phyloP scores from a whole-genome alignment of 2,329 filamentous ascomycete species.

The Aspergillus sp. region DNA sequence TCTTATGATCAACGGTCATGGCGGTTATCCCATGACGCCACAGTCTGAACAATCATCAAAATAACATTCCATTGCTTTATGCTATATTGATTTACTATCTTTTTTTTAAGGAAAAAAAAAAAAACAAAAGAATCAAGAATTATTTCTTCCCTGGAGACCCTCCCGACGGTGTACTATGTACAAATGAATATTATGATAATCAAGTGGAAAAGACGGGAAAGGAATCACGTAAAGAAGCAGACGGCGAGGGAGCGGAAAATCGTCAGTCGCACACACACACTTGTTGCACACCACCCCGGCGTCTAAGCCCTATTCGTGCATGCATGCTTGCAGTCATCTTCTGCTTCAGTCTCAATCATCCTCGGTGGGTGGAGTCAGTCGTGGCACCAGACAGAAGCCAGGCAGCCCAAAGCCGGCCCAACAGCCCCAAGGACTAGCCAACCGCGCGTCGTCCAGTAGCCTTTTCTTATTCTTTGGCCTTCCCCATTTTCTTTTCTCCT shows the following conservation, averaged over 20 bases:
- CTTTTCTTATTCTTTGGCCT: neutral
- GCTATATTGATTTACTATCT: neutral
- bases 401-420: slow-evolving; percentile 40
- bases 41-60: too few species aligned
- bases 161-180: too few species aligned
- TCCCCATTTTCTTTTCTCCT: neutral
- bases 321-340: slow-evolving; percentile 30
- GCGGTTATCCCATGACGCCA: neutral
- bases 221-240: slow-evolving; percentile 1
- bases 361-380: slow-evolving; percentile 35
- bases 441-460: slow-evolving; percentile 14
- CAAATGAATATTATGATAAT: too few species aligned
- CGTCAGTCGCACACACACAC: neutral
- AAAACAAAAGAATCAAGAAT: too few species aligned
- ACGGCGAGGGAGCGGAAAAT: slow-evolving; percentile 16
- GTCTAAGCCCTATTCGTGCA: slow-evolving; percentile 30
- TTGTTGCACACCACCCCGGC: neutral
- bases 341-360: slow-evolving; percentile 19
- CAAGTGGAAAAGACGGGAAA: too few species aligned
- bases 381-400: slow-evolving; percentile 40
- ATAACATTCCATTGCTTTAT: neutral
- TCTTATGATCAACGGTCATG: neutral
- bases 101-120: too few species aligned
- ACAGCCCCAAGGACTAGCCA: slow-evolving; percentile 25
- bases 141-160: too few species aligned